Evolutionary conservation across 306 rosid species (phyloP).

Genomic region (Cicer yamashitae): DNA sequence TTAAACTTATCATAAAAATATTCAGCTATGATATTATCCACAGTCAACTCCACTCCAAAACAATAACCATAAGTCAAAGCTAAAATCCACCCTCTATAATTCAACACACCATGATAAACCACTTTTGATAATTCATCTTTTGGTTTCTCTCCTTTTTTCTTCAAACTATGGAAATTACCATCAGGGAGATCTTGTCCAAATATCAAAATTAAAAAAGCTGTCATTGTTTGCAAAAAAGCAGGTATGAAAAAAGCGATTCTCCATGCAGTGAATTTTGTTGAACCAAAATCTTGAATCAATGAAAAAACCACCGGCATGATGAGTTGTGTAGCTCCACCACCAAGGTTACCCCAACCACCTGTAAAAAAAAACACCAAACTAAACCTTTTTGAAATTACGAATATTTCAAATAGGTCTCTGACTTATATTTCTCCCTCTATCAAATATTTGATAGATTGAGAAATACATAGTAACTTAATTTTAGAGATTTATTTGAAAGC

Average conservation of each 20-base stretch:
- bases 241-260: conserved; percentile 80
- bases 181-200: conserved; percentile 83
- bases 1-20: conserved; percentile 80
- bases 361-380: not conserved
- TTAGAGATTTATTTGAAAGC: too few species aligned
- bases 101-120: conserved; percentile 54
- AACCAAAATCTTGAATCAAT: conserved; percentile 57
- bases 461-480: too few species aligned
- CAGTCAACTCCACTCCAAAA: conserved; percentile 83
- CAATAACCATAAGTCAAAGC: conserved; percentile 86
- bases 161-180: conserved; percentile 62
- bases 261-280: conserved; percentile 81
- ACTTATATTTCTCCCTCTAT: too few species aligned
- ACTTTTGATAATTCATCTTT: conserved; percentile 66
- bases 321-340: conserved; percentile 92
- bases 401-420: too few species aligned
- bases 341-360: conserved; percentile 90
- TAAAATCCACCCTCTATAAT: conserved; percentile 87
- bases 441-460: too few species aligned
- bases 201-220: conserved; percentile 63
- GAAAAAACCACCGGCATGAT: conserved; percentile 82
- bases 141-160: conserved; percentile 68
- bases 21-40: conserved; percentile 83
- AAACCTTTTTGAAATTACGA: too few species aligned
- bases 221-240: conserved; percentile 65